Evolutionary conservation across 306 rosid genomes (phyloP), one percentile per base, ranked within the genome.

Genomic region (Corylus heterophylla): DNA sequence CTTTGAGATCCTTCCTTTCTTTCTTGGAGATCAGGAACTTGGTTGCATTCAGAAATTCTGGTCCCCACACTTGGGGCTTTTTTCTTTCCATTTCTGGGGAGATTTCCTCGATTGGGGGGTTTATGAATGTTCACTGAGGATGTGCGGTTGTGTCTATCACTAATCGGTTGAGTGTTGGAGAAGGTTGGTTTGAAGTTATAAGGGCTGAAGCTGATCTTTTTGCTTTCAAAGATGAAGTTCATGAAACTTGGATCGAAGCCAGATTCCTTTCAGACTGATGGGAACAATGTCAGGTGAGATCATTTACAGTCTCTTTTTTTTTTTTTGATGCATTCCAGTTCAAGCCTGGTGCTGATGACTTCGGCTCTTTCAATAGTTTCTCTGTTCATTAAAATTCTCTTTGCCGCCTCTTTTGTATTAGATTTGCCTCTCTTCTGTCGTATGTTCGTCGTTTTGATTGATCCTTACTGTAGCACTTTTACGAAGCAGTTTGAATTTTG

Each of bases 171-270:
- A 78, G 86, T 80, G 64, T 81, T 74, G 79, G 80, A 83, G 52
- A 75, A 86, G 74, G 62, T 50, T 76, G 59, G 74, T 72, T 74
- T 82, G 25, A 50, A 68, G 79, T 63, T 20, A 10, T 49, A 62
- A 68, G 27, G 67, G 67, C 79, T 81, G 81, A 76, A 86, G 85
- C 76, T 75, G 89, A 89, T 91, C 88, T 76, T 80, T 88, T 71
- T 55, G 45, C 81, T 83, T 79, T 69, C 59, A 29, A 88, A 85
- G 88, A 96, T 96, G 99, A 96, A 96, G 96, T 96, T 93, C 85
- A 93, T 96, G 99, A 93, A 93, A 82, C 99, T 96, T 86, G 99
- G 99, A 87, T 93, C 99, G 50, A 96, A 93, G 91, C 90, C 91
- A 27, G 98, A 96, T 81, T 81, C 98, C 31, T 93, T 96, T 83